Percentiles rank a stretch among this genome's conserved stretches.
These are phyloP conservation scores for Cryptosporidium viatorum DNA, from an alignment of 169 alveolate genomes.

Conservation along the genomic window DNA sequence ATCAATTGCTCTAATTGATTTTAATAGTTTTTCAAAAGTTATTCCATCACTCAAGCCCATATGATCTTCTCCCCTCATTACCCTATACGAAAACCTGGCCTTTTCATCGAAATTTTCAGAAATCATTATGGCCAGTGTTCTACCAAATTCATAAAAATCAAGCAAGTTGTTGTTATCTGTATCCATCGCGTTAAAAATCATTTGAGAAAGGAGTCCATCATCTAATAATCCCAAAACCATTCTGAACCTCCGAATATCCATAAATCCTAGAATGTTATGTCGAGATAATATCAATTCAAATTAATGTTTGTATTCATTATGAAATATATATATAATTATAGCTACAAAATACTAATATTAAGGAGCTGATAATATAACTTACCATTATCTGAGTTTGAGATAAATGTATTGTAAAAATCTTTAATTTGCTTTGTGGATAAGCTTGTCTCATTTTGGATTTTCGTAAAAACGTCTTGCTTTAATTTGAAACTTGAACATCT, in stretches of 20 bases:
- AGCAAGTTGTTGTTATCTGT: conserved; percentile 80
- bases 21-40: conserved; percentile 64
- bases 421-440: conserved; percentile 48
- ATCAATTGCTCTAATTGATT: conserved; percentile 73
- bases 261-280: conserved; percentile 18
- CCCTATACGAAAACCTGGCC: conserved; percentile 81
- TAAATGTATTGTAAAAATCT: conserved; percentile 45
- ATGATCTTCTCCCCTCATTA: conserved; percentile 66
- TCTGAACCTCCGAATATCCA: conserved; percentile 72
- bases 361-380: neutral
- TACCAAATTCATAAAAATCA: conserved; percentile 84
- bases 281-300: neutral
- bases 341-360: neutral
- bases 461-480: conserved; percentile 12
- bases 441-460: conserved; percentile 47
- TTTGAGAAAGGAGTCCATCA: conserved; percentile 73
- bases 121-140: conserved; percentile 83
- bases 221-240: conserved; percentile 74
- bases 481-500: neutral
- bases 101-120: conserved; percentile 82
- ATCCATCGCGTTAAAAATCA: conserved; percentile 86
- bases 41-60: conserved; percentile 30
- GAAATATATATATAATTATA: neutral
- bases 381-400: conserved; percentile 63
- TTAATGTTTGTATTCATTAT: neutral